Percentiles rank a stretch among this genome's conserved stretches.
phyloP scores from a whole-genome alignment of 129 eudicot species.

The carrot (Daucus carota) region DH1_v3.0 NC_030382.2:30968001-30968500 shows the following conservation, averaged over 20 bases:
- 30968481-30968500: not conserved
- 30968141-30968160: conserved; percentile 27
- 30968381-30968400: not conserved
- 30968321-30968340: conserved; percentile 27
- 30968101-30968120: conserved; percentile 27
- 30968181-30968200: conserved; percentile 32
- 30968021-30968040: conserved; percentile 21
- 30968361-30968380: conserved; percentile 40
- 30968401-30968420: not conserved
- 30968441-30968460: not conserved
- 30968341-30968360: conserved; percentile 57
- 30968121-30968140: conserved; percentile 27
- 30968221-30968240: conserved; percentile 25
- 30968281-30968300: conserved; percentile 59
- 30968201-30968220: conserved; percentile 31
- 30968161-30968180: conserved; percentile 21
- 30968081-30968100: conserved; percentile 27
- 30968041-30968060: conserved; percentile 45
- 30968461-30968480: not conserved
- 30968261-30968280: conserved; percentile 66
- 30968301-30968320: conserved; percentile 50
- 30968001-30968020: conserved; percentile 56
- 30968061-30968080: conserved; percentile 31
- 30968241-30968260: conserved; percentile 41
- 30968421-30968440: not conserved